Percentiles rank a stretch among this genome's conserved stretches.
phyloP scores from a whole-genome alignment of 345 rosid species.

The Alliaria petiolata region DNA sequence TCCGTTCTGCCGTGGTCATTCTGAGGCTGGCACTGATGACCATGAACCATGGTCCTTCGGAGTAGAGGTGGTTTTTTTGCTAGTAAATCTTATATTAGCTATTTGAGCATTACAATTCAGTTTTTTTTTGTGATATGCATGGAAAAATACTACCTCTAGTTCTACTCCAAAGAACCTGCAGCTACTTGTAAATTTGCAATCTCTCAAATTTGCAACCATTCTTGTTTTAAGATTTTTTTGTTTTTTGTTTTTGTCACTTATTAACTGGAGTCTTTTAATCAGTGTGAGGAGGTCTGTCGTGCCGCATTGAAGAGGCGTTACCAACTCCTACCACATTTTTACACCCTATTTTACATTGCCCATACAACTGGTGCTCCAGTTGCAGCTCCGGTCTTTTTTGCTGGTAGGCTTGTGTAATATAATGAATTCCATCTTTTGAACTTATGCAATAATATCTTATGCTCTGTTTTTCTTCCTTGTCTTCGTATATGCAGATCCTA shows the following conservation, averaged over 20 bases:
- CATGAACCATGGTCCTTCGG: conserved; percentile 99
- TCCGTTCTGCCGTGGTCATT: conserved; percentile 91
- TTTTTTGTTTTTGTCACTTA: background rate
- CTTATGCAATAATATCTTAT: background rate
- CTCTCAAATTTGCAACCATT: background rate
- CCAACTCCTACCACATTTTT: conserved; percentile 73
- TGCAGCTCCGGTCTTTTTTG: conserved; percentile 75
- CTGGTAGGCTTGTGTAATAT: conserved; percentile 50
- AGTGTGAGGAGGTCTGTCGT: conserved; percentile 96
- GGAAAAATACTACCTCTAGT: background rate
- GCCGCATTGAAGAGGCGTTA: conserved; percentile 88
- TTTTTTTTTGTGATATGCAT: background rate
- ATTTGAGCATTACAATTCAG: background rate
- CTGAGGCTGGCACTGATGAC: conserved; percentile 59
- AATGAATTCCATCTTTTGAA: background rate
- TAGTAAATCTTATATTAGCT: background rate
- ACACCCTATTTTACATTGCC: conserved; percentile 82
- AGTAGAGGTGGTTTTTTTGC: conserved; percentile 57
- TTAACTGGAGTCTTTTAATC: background rate
- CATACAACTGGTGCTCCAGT: conserved; percentile 74
- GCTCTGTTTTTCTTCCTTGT: background rate
- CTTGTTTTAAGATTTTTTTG: background rate
- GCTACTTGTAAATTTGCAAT: background rate
- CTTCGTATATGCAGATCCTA: conserved; percentile 50
- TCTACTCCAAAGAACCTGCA: background rate